phyloP scores from a whole-genome alignment of 1,139 yeast genomes.

The Geotrichum klebahnii region DNA sequence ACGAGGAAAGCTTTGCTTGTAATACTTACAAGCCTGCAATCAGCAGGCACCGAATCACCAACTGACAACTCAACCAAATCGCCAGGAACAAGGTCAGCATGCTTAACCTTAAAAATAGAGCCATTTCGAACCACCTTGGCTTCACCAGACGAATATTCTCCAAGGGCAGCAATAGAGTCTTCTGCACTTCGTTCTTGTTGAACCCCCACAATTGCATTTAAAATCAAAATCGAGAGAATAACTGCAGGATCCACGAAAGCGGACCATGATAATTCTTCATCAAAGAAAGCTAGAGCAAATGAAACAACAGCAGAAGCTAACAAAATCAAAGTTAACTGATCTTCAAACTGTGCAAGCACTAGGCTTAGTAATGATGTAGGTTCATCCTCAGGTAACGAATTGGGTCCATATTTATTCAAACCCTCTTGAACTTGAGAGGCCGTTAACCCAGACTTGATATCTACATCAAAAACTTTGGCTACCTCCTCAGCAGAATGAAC shows the following conservation, averaged over 20 bases:
- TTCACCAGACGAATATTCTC: slow-evolving; percentile 38
- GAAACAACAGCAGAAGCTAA: slow-evolving; percentile 43
- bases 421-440: slow-evolving; percentile 27
- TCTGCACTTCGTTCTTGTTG: slow-evolving; percentile 45
- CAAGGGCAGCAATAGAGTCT: slow-evolving; percentile 41
- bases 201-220: slow-evolving; percentile 45
- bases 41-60: slow-evolving; percentile 51
- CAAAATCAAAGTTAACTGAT: slow-evolving; percentile 40
- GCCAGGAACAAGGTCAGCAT: slow-evolving; percentile 49
- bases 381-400: slow-evolving; percentile 37
- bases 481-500: slow-evolving; percentile 28
- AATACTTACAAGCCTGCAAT: slow-evolving; percentile 40
- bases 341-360: slow-evolving; percentile 41
- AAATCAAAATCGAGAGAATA: slow-evolving; percentile 39
- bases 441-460: slow-evolving; percentile 29
- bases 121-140: slow-evolving; percentile 47
- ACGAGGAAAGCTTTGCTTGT: slow-evolving; percentile 43
- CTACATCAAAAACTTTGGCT: slow-evolving; percentile 28
- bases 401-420: slow-evolving; percentile 30
- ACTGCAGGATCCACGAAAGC: slow-evolving; percentile 43
- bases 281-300: slow-evolving; percentile 38
- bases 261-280: slow-evolving; percentile 37
- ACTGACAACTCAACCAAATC: slow-evolving; percentile 46
- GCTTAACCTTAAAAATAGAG: slow-evolving; percentile 39
- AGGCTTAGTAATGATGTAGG: slow-evolving; percentile 39